Evolutionary conservation across 371 early-diverging fungal species (phyloP), one percentile per base, ranked within the genome.

Genomic region (Haplosporangium sp.): DNA sequence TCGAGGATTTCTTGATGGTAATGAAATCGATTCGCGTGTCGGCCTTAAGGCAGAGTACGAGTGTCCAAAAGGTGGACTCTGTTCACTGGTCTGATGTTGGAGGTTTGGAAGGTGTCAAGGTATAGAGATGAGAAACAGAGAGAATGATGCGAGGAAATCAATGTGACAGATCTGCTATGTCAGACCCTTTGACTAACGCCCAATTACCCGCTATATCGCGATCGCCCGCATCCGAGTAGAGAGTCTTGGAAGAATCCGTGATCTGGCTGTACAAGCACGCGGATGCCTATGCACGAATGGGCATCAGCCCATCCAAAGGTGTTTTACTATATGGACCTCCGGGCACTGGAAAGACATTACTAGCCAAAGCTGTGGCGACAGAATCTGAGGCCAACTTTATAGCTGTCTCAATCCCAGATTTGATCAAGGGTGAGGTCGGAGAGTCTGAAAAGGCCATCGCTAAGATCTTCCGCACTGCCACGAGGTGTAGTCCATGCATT

Each of bases 301-400:
- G 93, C 0, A 89, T 93, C 45, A 74, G 72, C 4, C 91, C 93
- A 0, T 86, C 93, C 5, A 87, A 91, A 55, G 94, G 96, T 0
- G 82, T 93, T 0, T 76, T 95, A 52, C 80, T 96, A 16, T 89
- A 88, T 62, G 98, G 96, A 0, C 96, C 96, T 0, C 96, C 96
- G 0, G 99, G 99, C 3, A 99, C 96, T 0, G 97, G 96, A 29
- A 96, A 96, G 67, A 96, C 96, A 0, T 76, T 96, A 68, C 73
- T 96, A 6, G 96, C 96, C 11, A 92, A 92, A 74, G 96, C 96
- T 0, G 94, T 98, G 1, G 99, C 99, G 0, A 90, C 91, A 1
- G 97, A 98, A 72, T 93, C 95, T 0, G 86, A 92, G 5, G 96
- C 98, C 18, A 95, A 95, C 51, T 99, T 99, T 82, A 90, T 99